phyloP scores from a whole-genome alignment of 108 stramenopile genomes.

The Cyclotella baltica region DNA sequence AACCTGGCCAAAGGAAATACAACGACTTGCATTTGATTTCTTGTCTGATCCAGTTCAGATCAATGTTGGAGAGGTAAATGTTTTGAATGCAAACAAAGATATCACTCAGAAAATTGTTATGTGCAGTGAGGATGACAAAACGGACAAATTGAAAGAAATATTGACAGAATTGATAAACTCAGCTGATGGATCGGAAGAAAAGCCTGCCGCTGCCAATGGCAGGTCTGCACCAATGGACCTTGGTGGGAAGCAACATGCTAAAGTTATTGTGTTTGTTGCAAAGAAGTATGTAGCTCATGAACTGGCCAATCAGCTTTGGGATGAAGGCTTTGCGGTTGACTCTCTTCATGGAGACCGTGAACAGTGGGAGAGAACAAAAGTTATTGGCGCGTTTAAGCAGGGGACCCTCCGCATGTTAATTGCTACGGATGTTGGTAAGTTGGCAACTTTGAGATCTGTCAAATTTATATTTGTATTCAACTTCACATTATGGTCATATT shows the following conservation, averaged over 20 bases:
- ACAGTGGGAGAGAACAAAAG: slow-evolving; percentile 96
- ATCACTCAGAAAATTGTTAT: slow-evolving; percentile 93
- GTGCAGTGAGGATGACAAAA: slow-evolving; percentile 89
- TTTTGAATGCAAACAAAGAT: slow-evolving; percentile 93
- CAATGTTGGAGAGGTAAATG: slow-evolving; percentile 94
- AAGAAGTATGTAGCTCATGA: slow-evolving; percentile 90
- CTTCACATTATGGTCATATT: no score
- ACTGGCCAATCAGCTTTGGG: slow-evolving; percentile 90
- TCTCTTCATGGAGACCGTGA: slow-evolving; percentile 97
- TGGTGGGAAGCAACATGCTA: slow-evolving; percentile 82
- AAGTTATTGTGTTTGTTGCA: slow-evolving; percentile 91
- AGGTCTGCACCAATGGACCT: slow-evolving; percentile 43
- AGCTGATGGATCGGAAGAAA: slow-evolving; percentile 56
- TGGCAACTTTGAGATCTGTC: no score
- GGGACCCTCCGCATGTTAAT: slow-evolving; percentile 92
- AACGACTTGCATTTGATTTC: slow-evolving; percentile 95
- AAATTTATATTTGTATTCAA: not conserved
- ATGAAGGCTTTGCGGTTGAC: slow-evolving; percentile 93
- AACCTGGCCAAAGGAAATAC: slow-evolving; percentile 98
- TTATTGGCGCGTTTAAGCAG: slow-evolving; percentile 93
- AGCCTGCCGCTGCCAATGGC: not conserved
- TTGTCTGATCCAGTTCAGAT: slow-evolving; percentile 95
- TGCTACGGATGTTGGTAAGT: slow-evolving; percentile 99
- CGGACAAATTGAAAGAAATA: slow-evolving; percentile 91
- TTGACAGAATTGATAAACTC: slow-evolving; percentile 85